Evolutionary conservation across 208 protist genomes (phyloP), one percentile per base, ranked within the genome.

Genomic region (Wallacemonas collosoma): DNA sequence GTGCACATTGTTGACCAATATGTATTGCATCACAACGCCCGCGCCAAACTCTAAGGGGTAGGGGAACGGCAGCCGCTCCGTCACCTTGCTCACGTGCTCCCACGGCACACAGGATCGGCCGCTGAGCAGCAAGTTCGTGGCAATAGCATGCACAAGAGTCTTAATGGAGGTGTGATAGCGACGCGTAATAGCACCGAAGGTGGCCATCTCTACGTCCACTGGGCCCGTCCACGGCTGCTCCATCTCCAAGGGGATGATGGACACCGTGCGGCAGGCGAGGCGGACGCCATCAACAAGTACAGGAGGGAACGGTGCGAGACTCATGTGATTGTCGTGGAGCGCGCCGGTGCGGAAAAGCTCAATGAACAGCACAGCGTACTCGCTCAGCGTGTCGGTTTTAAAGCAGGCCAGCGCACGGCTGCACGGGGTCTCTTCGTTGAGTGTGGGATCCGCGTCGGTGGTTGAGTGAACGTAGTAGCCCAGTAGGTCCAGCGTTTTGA

Each of bases 401-500:
- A 65, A 65, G 60, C 60, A 65, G 0, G 40, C 40, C 11, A 65
- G 60, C 38, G 60, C 60, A 51, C 40, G 50, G 47, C 55, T 58
- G 44, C n/a, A 43, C 2, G 3, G 2, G 9, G 51, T 58, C 41
- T 67, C 58, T 44, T 67, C 58, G 17, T 73, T 62, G 39, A 57
- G 26, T 6, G 55, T 54, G 6, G 50, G 36, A 43, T 62, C 55
- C 5, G n/a, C 45, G 41, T 53, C 11, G 3, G 12, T 36, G 6
- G 60, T 38, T 39, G 68, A 68, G 74, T 90, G 85, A 1, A 76
- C 76, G 48, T 87, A 76, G 57, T 90, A 90, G 15, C 85, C 85
- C 26, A 90, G 79, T 41, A 86, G 56, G 69, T 90, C 85, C 45
- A 90, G 76, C 14, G 69, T 73, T 61, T 90, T 74, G 56, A 90